Conservation (phyloP, 345 rosid genomes). For the Moringa oleifera region DNA sequence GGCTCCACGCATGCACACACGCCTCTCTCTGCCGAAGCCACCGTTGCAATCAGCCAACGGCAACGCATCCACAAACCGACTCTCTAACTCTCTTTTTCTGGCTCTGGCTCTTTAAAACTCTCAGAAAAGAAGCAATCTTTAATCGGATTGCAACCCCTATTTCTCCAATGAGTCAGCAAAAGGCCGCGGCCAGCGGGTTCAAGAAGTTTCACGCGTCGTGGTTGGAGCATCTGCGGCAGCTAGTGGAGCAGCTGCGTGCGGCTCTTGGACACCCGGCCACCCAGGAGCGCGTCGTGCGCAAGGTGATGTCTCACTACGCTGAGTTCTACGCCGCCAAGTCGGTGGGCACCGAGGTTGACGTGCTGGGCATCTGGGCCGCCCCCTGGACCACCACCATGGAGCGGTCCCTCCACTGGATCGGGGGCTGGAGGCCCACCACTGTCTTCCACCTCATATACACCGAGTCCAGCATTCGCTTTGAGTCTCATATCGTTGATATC, state of each 20-base stretch:
- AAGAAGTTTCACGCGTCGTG: constrained; percentile 49
- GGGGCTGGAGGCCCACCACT: constrained; percentile 80
- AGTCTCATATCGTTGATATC: constrained; percentile 69
- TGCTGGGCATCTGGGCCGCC: constrained; percentile 44
- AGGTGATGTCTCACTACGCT: constrained; percentile 45
- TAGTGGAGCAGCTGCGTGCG: constrained; percentile 43
- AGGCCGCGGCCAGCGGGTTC: constrained; percentile 34
- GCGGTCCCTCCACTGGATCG: constrained; percentile 82
- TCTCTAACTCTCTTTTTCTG: neutral
- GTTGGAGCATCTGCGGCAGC: constrained; percentile 51
- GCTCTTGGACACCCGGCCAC: constrained; percentile 36
- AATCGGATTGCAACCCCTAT: no score
- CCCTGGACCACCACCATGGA: constrained; percentile 81
- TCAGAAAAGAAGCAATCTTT: neutral
- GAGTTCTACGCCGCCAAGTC: constrained; percentile 53
- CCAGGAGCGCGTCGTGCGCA: constrained; percentile 36
- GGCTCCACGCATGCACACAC: neutral
- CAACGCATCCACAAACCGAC: neutral
- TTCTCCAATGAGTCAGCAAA: constrained; percentile 21
- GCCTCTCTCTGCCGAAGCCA: neutral
- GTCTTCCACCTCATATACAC: constrained; percentile 77
- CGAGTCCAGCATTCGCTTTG: constrained; percentile 70
- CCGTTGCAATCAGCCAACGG: neutral
- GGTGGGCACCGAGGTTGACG: constrained; percentile 42
- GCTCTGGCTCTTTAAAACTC: no score